Conservation (phyloP, 768 basidiomycete species). For the Mycena latifolia region DNA sequence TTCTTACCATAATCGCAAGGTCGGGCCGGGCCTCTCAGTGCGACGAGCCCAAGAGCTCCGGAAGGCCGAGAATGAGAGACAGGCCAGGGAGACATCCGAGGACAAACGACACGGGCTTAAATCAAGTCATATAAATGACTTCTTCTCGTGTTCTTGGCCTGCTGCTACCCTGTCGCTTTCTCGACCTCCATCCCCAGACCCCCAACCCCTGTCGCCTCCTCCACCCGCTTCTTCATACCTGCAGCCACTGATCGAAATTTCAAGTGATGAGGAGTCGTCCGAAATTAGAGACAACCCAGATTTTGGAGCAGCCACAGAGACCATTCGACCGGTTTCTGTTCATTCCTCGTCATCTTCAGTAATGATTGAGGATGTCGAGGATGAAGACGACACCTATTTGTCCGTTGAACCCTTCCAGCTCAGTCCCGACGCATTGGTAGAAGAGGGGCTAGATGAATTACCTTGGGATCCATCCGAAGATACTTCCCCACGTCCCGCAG, state of each 20-base stretch:
- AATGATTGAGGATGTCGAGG: not conserved
- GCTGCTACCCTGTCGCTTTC: not conserved
- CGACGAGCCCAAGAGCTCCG: not conserved
- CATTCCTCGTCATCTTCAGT: not conserved
- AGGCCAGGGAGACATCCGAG: not conserved
- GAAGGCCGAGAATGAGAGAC: not conserved
- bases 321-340: not conserved
- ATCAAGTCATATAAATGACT: not conserved
- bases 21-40: not conserved
- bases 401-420: not conserved
- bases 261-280: not conserved
- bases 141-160: not conserved
- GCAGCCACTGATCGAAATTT: not conserved
- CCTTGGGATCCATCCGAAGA: slow-evolving; percentile 11
- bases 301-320: not conserved
- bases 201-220: too few species aligned
- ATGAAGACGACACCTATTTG: not conserved
- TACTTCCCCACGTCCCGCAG: not conserved
- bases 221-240: too few species aligned
- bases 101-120: not conserved
- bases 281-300: too few species aligned
- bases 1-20: not conserved
- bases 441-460: slow-evolving; percentile 5
- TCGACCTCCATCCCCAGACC: not conserved
- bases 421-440: slow-evolving; percentile 1